These are phyloP conservation scores for Pyrenophora tritici-repentis DNA, from an alignment of 2,329 filamentous ascomycete genomes.

Conservation along the genomic window DNA sequence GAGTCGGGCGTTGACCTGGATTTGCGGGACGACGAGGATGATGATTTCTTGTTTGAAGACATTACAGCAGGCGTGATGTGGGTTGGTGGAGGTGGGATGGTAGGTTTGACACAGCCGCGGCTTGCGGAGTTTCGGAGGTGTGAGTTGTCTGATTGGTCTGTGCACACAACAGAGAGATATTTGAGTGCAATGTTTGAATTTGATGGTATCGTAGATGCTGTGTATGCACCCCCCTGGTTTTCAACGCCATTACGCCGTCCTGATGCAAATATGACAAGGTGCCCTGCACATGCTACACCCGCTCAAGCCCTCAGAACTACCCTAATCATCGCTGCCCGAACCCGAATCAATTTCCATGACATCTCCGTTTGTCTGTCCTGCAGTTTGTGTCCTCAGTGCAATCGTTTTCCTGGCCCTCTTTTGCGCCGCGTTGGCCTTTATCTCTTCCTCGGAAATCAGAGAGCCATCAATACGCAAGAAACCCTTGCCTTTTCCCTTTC, in stretches of 20 bases:
- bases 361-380: slow-evolving; percentile 8
- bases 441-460: slow-evolving; percentile 73
- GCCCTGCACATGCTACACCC: not conserved
- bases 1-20: slow-evolving; percentile 4
- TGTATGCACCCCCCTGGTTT: slow-evolving; percentile 3
- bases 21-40: slow-evolving; percentile 12
- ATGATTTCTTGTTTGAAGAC: slow-evolving; percentile 18
- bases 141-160: slow-evolving; percentile 21
- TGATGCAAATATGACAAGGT: slow-evolving; percentile 3
- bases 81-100: slow-evolving; percentile 14
- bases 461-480: slow-evolving; percentile 88
- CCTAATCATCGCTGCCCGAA: not conserved
- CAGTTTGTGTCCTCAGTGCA: slow-evolving; percentile 3
- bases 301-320: not conserved
- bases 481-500: slow-evolving; percentile 72
- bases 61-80: slow-evolving; percentile 1
- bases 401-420: slow-evolving; percentile 14
- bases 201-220: slow-evolving; percentile 16
- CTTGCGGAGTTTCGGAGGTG: slow-evolving; percentile 25
- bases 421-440: slow-evolving; percentile 49
- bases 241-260: slow-evolving; percentile 12
- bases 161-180: slow-evolving; percentile 5
- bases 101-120: slow-evolving; percentile 13
- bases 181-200: slow-evolving; percentile 5
- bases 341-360: slow-evolving; percentile 15